Conservation (phyloP, 2,329 filamentous ascomycete species). For the Sarocladiaceae sp. region DNA sequence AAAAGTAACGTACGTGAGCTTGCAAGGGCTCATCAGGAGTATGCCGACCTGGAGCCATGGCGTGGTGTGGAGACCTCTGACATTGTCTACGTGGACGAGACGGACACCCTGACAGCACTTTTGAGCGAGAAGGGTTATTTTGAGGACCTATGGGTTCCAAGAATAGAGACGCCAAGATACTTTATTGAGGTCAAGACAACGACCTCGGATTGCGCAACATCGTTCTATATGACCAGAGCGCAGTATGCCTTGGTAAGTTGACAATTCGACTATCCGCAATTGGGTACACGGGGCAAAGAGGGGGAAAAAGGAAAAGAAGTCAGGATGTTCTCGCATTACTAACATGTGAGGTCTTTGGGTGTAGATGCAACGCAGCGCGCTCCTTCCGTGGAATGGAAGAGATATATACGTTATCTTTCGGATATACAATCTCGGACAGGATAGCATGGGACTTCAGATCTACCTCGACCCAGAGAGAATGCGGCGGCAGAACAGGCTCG, state of each 20-base stretch:
- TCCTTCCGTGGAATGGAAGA: slow-evolving; percentile 8
- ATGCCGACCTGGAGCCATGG: slow-evolving; percentile 33
- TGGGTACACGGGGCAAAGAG: background rate
- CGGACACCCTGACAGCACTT: slow-evolving; percentile 25
- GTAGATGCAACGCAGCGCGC: slow-evolving; percentile 18
- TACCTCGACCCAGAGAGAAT: slow-evolving; percentile 32
- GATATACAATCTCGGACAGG: slow-evolving; percentile 29
- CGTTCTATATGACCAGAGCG: slow-evolving; percentile 40
- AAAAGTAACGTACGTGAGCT: slow-evolving; percentile 39
- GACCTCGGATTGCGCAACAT: slow-evolving; percentile 25
- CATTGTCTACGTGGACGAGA: slow-evolving; percentile 35
- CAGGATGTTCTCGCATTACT: background rate
- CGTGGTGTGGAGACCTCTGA: slow-evolving; percentile 37
- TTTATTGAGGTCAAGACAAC: slow-evolving; percentile 48
- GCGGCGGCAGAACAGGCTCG: slow-evolving; percentile 16
- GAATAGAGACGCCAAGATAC: slow-evolving; percentile 27
- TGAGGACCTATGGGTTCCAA: slow-evolving; percentile 18
- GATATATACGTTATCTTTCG: slow-evolving; percentile 34
- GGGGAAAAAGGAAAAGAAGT: background rate
- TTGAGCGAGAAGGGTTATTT: slow-evolving; percentile 30
- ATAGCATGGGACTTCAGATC: slow-evolving; percentile 24
- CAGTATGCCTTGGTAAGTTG: slow-evolving; percentile 35
- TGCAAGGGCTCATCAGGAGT: slow-evolving; percentile 31
- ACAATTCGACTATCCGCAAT: background rate
- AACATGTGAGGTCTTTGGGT: background rate